Evolutionary conservation across 148 eudicot species (phyloP), one percentile per base, ranked within the genome.

Genomic region (Pharnaceum exiguum): DNA sequence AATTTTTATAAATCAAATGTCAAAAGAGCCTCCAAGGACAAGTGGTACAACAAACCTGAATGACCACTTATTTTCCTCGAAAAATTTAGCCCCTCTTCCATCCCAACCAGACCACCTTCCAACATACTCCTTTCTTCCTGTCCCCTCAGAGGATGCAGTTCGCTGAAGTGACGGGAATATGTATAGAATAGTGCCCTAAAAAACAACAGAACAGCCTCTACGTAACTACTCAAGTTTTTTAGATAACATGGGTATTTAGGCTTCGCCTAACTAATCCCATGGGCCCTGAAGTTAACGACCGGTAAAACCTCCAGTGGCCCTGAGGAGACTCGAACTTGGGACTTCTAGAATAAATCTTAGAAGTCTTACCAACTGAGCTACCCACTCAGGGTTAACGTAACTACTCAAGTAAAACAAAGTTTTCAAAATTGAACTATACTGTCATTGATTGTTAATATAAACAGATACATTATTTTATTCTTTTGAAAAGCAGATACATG

Each of bases 161-260:
- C 95, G 88, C 69, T 93, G 99, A 55, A 93, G 79, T 62, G 95
- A 85, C 51, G 96, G 95, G 68, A 93, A 93, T 52, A 79, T 78
- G 58, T 93, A 93, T 40, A 93, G 65, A 49, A 93, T 93, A 77
- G 88, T 83, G 67, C 99, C 99, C 99, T 93, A 79, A 64, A 73
- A 25, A 49, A 19, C 55, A 46, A 44, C 29, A 62, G 21, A 49
- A 57, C 40, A 7, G 12, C 50, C 31, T 4, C 19, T 37, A 49
- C 45, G n/a, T n/a, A n/a, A n/a, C n/a, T n/a, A n/a, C n/a, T n/a
- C n/a, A n/a, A n/a, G n/a, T n/a, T n/a, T n/a, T n/a, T n/a, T n/a
- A n/a, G n/a, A n/a, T n/a, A n/a, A n/a, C n/a, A n/a, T n/a, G n/a
- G n/a, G n/a, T n/a, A n/a, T n/a, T n/a, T n/a, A n/a, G n/a, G n/a